Percentiles rank a stretch among this genome's conserved stretches.
phyloP scores from a whole-genome alignment of 148 eudicot genomes.

The Gaultheria prostrata region DNA sequence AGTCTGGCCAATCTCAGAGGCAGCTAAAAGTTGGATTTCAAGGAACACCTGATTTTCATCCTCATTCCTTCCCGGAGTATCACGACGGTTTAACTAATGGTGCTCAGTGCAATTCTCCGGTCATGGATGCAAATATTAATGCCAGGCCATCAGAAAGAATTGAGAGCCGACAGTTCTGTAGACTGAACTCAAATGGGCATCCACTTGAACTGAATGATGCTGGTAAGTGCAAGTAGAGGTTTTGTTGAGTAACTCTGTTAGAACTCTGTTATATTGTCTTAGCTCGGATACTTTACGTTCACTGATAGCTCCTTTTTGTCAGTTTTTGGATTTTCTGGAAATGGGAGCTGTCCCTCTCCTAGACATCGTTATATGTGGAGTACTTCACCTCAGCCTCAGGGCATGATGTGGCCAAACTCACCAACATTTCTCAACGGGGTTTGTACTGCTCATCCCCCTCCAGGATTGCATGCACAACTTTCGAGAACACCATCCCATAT shows the following conservation, averaged over 20 bases:
- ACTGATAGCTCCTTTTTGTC: slow-evolving; percentile 16
- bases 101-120: slow-evolving; percentile 33
- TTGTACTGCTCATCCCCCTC: slow-evolving; percentile 43
- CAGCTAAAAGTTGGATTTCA: slow-evolving; percentile 38
- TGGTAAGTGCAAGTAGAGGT: slow-evolving; percentile 23
- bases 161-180: slow-evolving; percentile 42
- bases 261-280: background rate
- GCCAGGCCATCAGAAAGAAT: slow-evolving; percentile 37
- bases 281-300: slow-evolving; percentile 6
- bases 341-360: slow-evolving; percentile 44
- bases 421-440: slow-evolving; percentile 48
- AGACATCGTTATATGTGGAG: slow-evolving; percentile 64
- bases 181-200: slow-evolving; percentile 42
- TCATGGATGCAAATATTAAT: slow-evolving; percentile 33
- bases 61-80: slow-evolving; percentile 61
- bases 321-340: slow-evolving; percentile 60
- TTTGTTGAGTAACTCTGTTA: background rate
- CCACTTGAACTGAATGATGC: slow-evolving; percentile 47
- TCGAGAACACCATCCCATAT: slow-evolving; percentile 53
- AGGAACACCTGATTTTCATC: slow-evolving; percentile 41
- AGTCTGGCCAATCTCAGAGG: slow-evolving; percentile 34
- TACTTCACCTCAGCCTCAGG: slow-evolving; percentile 41
- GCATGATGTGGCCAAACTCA: slow-evolving; percentile 59
- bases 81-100: slow-evolving; percentile 53
- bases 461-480: slow-evolving; percentile 38